phyloP scores from a whole-genome alignment of 352 stramenopile genomes.

The Globisporangium yorkense region DNA sequence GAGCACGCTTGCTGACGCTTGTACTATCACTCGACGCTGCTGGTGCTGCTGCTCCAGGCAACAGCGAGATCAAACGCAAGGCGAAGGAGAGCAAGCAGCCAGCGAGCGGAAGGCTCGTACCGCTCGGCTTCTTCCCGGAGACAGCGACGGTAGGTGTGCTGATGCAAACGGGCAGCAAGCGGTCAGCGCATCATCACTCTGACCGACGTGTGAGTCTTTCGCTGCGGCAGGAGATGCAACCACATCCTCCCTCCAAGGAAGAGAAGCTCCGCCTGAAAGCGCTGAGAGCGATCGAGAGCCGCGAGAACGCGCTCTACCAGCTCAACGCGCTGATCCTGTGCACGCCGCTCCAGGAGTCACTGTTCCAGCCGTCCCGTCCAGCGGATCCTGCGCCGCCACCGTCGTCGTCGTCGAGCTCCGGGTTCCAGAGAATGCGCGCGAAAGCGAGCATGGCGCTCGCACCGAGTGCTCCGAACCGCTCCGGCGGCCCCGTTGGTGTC shows the following conservation, averaged over 20 bases:
- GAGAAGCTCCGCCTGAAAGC: constrained; percentile 71
- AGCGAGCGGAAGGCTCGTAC: constrained; percentile 19
- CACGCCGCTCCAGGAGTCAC: constrained; percentile 48
- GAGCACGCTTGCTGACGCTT: neutral
- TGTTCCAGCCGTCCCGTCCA: constrained; percentile 48
- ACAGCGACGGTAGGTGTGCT: constrained; percentile 7
- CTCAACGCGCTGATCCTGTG: constrained; percentile 66
- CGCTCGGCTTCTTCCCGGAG: constrained; percentile 24
- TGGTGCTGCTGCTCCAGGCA: constrained; percentile 12
- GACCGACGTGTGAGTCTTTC: neutral
- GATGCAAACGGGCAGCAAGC: neutral
- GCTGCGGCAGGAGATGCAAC: constrained; percentile 15
- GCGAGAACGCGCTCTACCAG: constrained; percentile 66
- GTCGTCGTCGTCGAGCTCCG: constrained; percentile 12
- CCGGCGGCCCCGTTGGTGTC: constrained; percentile 8
- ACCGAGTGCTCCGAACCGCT: constrained; percentile 15
- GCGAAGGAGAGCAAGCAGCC: constrained; percentile 7
- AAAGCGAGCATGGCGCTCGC: constrained; percentile 38
- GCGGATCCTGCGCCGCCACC: constrained; percentile 18
- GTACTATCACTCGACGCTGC: neutral
- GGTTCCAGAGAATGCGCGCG: constrained; percentile 32
- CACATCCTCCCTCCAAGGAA: constrained; percentile 31
- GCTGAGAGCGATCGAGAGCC: constrained; percentile 54
- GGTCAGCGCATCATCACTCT: neutral
- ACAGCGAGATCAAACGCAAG: constrained; percentile 17